Evolutionary conservation across 352 stramenopile species (phyloP).

Genomic region (Phytopythium kandeliae): DNA sequence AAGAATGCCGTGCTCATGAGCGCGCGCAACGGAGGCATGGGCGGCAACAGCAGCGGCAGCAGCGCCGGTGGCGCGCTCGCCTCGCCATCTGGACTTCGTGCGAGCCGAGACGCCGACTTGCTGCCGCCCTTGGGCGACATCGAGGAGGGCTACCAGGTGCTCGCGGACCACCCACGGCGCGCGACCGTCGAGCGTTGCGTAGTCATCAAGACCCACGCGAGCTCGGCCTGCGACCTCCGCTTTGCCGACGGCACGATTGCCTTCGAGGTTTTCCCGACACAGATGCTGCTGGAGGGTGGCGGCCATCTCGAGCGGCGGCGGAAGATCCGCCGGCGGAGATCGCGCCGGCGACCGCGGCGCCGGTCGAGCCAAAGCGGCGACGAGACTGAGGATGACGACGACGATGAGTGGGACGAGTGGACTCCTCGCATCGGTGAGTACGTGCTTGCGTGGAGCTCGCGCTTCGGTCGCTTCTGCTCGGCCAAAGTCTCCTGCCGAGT

Average conservation of each 20-base stretch:
- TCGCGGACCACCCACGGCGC: constrained; percentile 61
- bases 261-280: constrained; percentile 70
- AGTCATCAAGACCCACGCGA: constrained; percentile 59
- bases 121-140: constrained; percentile 19
- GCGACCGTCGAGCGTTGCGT: constrained; percentile 58
- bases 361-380: neutral
- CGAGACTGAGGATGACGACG: neutral
- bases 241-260: constrained; percentile 76
- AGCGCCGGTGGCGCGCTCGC: neutral
- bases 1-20: constrained; percentile 80
- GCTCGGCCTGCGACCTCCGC: constrained; percentile 55
- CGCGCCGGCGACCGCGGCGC: too few species aligned
- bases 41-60: neutral
- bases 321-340: neutral
- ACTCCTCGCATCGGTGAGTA: constrained; percentile 31
- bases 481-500: constrained; percentile 26
- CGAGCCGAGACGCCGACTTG: neutral
- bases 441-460: constrained; percentile 70
- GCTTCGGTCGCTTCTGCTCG: constrained; percentile 63
- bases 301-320: neutral
- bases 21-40: constrained; percentile 12
- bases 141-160: constrained; percentile 69
- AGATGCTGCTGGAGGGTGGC: constrained; percentile 60
- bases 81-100: too few species aligned
- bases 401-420: neutral